phyloP scores from a whole-genome alignment of 2,329 filamentous ascomycete genomes.

The Nemania diffusa region DNA sequence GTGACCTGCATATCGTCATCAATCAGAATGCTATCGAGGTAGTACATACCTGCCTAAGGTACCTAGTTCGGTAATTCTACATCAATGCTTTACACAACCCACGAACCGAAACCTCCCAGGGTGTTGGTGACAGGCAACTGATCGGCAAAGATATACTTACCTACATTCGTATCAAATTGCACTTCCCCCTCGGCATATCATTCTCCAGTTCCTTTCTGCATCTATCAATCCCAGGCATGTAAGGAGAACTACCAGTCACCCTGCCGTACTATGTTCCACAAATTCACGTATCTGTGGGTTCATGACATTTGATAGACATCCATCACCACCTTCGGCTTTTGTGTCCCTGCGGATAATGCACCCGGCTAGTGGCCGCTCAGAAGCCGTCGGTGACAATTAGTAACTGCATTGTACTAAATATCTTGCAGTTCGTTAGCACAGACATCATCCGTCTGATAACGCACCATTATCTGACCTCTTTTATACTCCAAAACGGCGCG shows the following conservation, averaged over 20 bases:
- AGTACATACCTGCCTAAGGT: background rate
- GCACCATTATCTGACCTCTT: background rate
- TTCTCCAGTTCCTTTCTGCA: background rate
- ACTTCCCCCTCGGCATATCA: no score
- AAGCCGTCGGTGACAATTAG: background rate
- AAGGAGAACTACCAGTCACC: background rate
- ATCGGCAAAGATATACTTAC: background rate
- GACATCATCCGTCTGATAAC: slow-evolving; percentile 10
- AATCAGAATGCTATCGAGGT: background rate
- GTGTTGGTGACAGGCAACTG: background rate
- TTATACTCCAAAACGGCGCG: background rate
- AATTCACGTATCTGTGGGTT: slow-evolving; percentile 20
- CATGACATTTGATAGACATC: slow-evolving; percentile 5
- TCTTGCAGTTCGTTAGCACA: slow-evolving; percentile 8
- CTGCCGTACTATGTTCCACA: slow-evolving; percentile 36
- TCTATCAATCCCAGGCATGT: background rate
- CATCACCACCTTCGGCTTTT: slow-evolving; percentile 5
- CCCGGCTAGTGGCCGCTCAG: slow-evolving; percentile 28
- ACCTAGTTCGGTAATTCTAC: background rate
- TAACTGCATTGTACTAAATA: background rate
- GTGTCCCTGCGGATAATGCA: slow-evolving; percentile 34
- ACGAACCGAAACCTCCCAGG: background rate
- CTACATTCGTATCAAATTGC: background rate
- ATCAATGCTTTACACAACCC: background rate
- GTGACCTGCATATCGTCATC: background rate